Evolutionary conservation across 306 rosid species (phyloP).

Genomic region (Glycine tomentella): DNA sequence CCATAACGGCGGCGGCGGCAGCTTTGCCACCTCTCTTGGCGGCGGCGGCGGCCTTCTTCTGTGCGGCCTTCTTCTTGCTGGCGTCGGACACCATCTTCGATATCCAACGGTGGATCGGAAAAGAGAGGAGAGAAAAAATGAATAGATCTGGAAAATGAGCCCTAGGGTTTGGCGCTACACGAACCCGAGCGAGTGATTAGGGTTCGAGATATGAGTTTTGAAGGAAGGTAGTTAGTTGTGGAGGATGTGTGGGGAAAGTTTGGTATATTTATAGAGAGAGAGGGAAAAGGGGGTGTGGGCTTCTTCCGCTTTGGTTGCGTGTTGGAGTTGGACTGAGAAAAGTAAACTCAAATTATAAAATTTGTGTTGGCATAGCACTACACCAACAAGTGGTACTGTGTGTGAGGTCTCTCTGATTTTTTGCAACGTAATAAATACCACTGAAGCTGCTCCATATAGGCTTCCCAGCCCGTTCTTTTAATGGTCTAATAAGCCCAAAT

Average conservation of each 20-base stretch:
- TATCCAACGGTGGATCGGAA: not conserved
- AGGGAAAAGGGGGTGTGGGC: not conserved
- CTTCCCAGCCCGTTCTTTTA: not conserved
- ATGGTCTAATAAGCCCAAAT: no score
- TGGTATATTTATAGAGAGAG: not conserved
- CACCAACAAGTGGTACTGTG: not conserved
- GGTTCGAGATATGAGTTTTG: conserved; percentile 11
- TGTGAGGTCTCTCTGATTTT: not conserved
- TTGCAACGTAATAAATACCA: not conserved
- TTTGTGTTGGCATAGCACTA: not conserved
- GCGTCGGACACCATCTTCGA: conserved; percentile 92
- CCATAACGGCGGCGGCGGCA: conserved; percentile 51
- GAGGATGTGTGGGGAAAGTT: not conserved
- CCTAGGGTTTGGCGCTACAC: not conserved
- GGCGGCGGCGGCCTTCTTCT: conserved; percentile 98
- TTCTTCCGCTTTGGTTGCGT: conserved; percentile 17
- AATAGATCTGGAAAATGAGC: not conserved
- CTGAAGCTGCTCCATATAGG: not conserved
- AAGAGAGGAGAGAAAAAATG: not conserved
- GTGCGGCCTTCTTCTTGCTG: conserved; percentile 94
- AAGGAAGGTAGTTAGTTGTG: not conserved
- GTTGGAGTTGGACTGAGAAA: not conserved
- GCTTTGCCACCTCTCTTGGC: conserved; percentile 95
- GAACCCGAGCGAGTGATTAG: conserved; percentile 10
- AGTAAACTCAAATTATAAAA: not conserved